Base-by-base conservation (phyloP, 441 rosid species). In the Aleurites moluccanus region DNA sequence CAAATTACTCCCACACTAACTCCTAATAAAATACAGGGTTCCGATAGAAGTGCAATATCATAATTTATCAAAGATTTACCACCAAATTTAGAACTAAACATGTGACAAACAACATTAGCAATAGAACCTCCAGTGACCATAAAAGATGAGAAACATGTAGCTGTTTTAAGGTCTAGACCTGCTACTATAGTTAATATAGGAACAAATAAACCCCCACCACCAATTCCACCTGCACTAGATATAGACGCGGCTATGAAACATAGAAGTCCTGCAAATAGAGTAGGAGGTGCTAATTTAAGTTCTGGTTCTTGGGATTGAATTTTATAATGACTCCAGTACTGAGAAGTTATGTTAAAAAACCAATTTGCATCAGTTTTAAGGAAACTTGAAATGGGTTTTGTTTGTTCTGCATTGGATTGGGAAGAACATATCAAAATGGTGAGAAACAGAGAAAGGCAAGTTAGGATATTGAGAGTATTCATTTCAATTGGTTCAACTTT, bases 191-290 rank as follows among this genome's bases (percentile, higher is more conserved):
- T 88, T 71, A 94, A 77, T 52, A 94, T 86, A 1, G 99, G 98
- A 47, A 94, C 88, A 75, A 81, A 94, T 30, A 94, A 76, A 3
- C 98, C 99, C 30, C 99, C 98, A 3, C 98, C 99, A 0, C 99
- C 97, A 23, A 92, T 89, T n/a, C 99, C 99, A 21, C 99, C 99
- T 1, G 98, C 99, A 72, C 98, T 92, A 0, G 99, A 92, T 28
- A 94, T 82, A 0, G 92, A 73, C 9, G 96, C 84, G 30, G 97
- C 93, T 4, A 87, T 20, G 80, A 90, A 94, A 30, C 99, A 92
- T 2, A 87, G 74, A 30, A 80, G 52, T 60, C 87, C 96, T 3
- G 99, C 86, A 11, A 84, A 3, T 14, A 84, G 75, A 30, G 82
- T 80, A 0, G 83, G 81, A 8, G 86, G 50, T 45, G 87, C 73